Percentiles rank a stretch among this genome's conserved stretches.
Evolutionary conservation across 805 yeast genomes (phyloP).

Genomic region (Teunomyces kruisii): DNA sequence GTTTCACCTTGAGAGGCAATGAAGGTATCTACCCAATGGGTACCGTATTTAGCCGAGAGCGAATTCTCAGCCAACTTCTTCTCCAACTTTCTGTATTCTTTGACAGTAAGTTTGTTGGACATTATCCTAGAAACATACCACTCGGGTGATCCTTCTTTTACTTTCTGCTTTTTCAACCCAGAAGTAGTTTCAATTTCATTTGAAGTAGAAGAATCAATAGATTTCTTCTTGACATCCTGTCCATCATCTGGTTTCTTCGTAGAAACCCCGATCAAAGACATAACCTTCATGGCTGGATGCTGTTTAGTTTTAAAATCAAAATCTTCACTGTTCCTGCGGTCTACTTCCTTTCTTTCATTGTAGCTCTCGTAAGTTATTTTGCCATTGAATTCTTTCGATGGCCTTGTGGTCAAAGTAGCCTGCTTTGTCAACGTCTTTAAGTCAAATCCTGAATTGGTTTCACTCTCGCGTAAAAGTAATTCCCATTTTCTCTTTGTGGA

Average conservation of each 20-base stretch:
- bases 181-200: constrained; percentile 12
- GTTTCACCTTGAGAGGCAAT: constrained; percentile 44
- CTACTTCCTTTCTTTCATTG: not conserved
- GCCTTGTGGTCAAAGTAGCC: constrained; percentile 1
- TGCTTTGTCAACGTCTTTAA: constrained; percentile 22
- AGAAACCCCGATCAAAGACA: constrained; percentile 9
- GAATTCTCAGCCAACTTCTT: constrained; percentile 28
- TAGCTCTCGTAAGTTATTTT: not conserved
- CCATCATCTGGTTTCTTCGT: constrained; percentile 5
- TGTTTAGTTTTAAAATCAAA: constrained; percentile 6
- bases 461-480: constrained; percentile 39
- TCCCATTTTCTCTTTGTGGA: constrained; percentile 44
- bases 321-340: not conserved
- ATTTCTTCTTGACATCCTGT: constrained; percentile 10
- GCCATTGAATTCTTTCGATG: not conserved
- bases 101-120: constrained; percentile 30
- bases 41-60: constrained; percentile 17
- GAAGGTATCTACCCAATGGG: constrained; percentile 32
- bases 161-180: constrained; percentile 19
- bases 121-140: constrained; percentile 42
- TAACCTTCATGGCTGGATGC: constrained; percentile 10
- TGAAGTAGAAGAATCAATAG: constrained; percentile 10
- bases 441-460: constrained; percentile 37
- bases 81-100: constrained; percentile 35
- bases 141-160: constrained; percentile 39